These are phyloP conservation scores for Amphirosellinia nigrospora DNA, from an alignment of 495 filamentous ascomycete genomes.

Conservation along the genomic window DNA sequence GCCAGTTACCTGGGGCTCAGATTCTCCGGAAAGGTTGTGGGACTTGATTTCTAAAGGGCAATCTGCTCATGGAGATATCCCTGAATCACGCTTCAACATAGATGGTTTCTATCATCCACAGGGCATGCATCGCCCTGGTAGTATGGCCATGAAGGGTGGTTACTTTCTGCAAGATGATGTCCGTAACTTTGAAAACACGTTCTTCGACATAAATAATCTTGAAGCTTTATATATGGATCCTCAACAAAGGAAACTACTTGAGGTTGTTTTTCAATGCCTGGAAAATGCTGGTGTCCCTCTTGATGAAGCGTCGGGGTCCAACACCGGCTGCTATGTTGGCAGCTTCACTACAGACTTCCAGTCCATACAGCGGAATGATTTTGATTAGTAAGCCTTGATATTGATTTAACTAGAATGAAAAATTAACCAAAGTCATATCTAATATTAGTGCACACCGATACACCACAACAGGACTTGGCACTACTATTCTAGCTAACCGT, in stretches of 20 bases:
- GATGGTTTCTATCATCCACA: no score
- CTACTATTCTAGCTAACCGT: conserved; percentile 52
- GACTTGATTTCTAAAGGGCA: no score
- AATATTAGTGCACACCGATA: conserved; percentile 51
- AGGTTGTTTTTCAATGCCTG: conserved; percentile 47
- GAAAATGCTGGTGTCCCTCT: conserved; percentile 55
- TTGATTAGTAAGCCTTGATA: no score
- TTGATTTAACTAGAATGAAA: no score
- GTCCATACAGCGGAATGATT: conserved; percentile 46
- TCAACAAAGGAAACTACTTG: conserved; percentile 49
- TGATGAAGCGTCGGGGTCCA: conserved; percentile 48
- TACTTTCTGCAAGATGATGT: conserved; percentile 48
- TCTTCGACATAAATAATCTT: conserved; percentile 44
- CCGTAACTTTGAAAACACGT: conserved; percentile 48
- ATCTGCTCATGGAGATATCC: no score
- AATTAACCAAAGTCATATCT: no score
- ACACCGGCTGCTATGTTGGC: conserved; percentile 59
- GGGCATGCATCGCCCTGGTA: no score
- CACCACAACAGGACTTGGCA: conserved; percentile 38
- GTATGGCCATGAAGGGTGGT: conserved; percentile 33
- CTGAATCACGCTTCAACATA: no score
- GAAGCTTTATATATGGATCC: conserved; percentile 44
- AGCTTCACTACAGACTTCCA: conserved; percentile 56
- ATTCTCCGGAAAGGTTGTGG: no score
- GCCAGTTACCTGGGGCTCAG: no score